These are phyloP conservation scores for Capronia epimyces DNA, from an alignment of 2,329 filamentous ascomycete genomes.

Conservation along the genomic window DNA sequence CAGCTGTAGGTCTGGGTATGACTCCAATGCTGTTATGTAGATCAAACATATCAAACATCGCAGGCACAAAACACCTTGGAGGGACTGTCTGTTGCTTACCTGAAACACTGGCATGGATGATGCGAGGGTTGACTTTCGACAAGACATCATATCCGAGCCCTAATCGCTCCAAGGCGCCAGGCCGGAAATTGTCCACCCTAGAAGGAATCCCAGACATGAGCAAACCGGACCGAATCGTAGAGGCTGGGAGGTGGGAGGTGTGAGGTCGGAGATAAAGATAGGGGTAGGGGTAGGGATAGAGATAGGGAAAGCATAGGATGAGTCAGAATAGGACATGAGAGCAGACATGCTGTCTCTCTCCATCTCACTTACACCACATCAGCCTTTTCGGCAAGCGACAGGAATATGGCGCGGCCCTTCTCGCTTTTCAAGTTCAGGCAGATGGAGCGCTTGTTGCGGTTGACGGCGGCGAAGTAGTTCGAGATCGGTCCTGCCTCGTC, in stretches of 20 bases:
- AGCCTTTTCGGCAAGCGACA: constrained; percentile 32
- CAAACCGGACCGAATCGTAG: no score
- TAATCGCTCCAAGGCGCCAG: constrained; percentile 43
- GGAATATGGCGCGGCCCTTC: constrained; percentile 10
- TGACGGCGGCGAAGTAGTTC: constrained; percentile 28
- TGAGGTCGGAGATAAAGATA: not conserved
- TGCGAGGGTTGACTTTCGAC: constrained; percentile 40
- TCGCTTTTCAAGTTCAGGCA: constrained; percentile 19
- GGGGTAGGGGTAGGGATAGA: no score
- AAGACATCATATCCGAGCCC: constrained; percentile 42
- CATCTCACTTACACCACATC: constrained; percentile 15
- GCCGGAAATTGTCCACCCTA: constrained; percentile 30
- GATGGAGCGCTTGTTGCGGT: constrained; percentile 26
- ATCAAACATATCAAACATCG: constrained; percentile 17
- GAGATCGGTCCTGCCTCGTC: constrained; percentile 33
- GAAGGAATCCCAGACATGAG: no score
- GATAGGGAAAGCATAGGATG: not conserved
- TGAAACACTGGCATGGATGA: constrained; percentile 45
- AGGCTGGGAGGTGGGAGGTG: no score
- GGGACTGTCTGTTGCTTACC: constrained; percentile 3
- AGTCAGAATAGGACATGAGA: no score
- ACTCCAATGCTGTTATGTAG: no score
- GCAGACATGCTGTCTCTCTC: no score
- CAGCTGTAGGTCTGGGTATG: no score
- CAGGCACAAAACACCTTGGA: constrained; percentile 12